A percentile compares a stretch with the other conserved stretches of the same genome.
phyloP scores from a whole-genome alignment of 495 filamentous ascomycete species.

The Penicillium canariense region DNA sequence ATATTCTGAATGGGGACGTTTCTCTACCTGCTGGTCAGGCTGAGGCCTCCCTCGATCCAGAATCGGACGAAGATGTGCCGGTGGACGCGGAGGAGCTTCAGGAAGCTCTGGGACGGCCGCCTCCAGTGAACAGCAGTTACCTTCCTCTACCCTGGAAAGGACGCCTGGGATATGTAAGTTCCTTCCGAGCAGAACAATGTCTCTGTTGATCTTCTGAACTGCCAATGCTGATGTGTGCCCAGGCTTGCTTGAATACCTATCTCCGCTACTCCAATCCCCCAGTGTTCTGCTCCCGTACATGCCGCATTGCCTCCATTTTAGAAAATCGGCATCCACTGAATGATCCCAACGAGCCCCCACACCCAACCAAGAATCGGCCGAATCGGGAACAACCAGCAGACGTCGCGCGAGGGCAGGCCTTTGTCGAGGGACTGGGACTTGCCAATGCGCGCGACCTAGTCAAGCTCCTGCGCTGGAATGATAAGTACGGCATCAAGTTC shows the following conservation, averaged over 20 bases:
- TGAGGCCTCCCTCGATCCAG: slow-evolving; percentile 37
- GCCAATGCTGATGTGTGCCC: slow-evolving; percentile 16
- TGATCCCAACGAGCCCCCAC: slow-evolving; percentile 72
- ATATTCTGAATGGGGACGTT: slow-evolving; percentile 22
- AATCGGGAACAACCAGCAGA: slow-evolving; percentile 67
- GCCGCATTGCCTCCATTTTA: slow-evolving; percentile 85
- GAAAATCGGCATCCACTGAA: slow-evolving; percentile 81
- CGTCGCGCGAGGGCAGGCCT: slow-evolving; percentile 60
- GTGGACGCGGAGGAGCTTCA: slow-evolving; percentile 44
- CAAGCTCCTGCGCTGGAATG: slow-evolving; percentile 91
- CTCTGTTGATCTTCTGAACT: background rate
- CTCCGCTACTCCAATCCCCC: slow-evolving; percentile 81
- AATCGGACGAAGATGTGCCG: slow-evolving; percentile 48
- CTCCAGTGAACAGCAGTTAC: slow-evolving; percentile 81
- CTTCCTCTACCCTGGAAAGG: slow-evolving; percentile 93
- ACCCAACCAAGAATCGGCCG: slow-evolving; percentile 77
- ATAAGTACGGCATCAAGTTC: slow-evolving; percentile 89
- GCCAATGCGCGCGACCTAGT: slow-evolving; percentile 79
- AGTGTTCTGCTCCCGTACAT: slow-evolving; percentile 88
- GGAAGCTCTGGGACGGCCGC: slow-evolving; percentile 58
- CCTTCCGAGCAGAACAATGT: background rate
- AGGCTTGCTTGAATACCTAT: slow-evolving; percentile 93
- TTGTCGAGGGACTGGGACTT: slow-evolving; percentile 74
- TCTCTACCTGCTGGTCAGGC: slow-evolving; percentile 13
- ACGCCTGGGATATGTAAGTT: slow-evolving; percentile 79